Base-by-base conservation (phyloP, 768 basidiomycete species). In the Hygrocybe punicea region DNA sequence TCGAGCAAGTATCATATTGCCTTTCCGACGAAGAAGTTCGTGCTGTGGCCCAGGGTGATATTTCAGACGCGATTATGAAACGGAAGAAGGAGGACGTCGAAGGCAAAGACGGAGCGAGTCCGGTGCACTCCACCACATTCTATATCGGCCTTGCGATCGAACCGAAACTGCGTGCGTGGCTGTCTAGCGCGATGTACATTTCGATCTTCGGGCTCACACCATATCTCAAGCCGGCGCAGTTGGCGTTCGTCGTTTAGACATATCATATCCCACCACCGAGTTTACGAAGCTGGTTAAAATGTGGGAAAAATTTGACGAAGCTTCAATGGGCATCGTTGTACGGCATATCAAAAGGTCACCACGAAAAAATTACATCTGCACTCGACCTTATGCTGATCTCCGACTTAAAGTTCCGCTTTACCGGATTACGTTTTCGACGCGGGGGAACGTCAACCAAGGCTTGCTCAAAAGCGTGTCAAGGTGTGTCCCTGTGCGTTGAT, bases 91-190 rank as follows among this genome's bases (percentile, higher is more conserved):
- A 89, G 73, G 91, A 93, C 56, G 83, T 86, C 35, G 85, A 87
- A 69, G 85, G 80, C 62, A 85, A 86, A 64, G 85, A 89, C 59
- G 89, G 87, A 56, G 82, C 83, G 42, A 84, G 86, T 44, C 79
- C 84, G n/a, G 91, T 98, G 8, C 83, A 89, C 69, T 90, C 93
- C n/a, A 94, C 94, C n/a, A 93, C 91, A 1, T 98, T 97, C 73
- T 99, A 96, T 67, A 93, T 99, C 61, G 97, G 97, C 17, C 81
- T 99, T 55, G 83, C 86, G 44, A 91, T 99, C 60, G 89, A 93
- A 70, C 89, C 92, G 55, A 95, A 88, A 76, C 89, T 85, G 74
- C 81, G 95, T 97, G 75, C 58, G 60, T 59, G 34, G 33, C 76
- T 81, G 60, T 63, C 48, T 33, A 19, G 5, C 10, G 25, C 7